Percentiles rank a stretch among this genome's conserved stretches.
Evolutionary conservation across 2,329 filamentous ascomycete genomes (phyloP).

Genomic region (Curvularia sp.): DNA sequence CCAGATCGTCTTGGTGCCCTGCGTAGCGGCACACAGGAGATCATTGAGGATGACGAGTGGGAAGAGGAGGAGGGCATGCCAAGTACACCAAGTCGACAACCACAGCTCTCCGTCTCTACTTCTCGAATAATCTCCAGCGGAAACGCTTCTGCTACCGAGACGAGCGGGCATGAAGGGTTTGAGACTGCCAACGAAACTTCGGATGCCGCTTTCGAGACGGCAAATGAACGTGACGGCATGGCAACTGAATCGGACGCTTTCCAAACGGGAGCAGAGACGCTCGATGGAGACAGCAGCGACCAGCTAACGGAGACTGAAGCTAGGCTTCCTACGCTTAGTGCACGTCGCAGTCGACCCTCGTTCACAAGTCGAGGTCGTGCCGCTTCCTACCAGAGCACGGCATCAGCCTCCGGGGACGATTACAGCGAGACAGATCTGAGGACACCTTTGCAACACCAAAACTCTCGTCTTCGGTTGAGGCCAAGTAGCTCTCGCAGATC

Average conservation of each 20-base stretch:
- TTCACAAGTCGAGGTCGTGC: constrained; percentile 63
- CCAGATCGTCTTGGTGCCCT: constrained; percentile 77
- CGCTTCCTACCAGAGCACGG: constrained; percentile 82
- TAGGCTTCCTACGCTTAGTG: constrained; percentile 38
- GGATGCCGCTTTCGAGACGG: constrained; percentile 72
- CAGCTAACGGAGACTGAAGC: constrained; percentile 87
- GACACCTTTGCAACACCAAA: constrained; percentile 69
- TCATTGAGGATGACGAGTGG: constrained; percentile 80
- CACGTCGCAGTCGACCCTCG: constrained; percentile 50
- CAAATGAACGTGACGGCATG: constrained; percentile 73
- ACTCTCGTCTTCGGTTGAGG: constrained; percentile 74
- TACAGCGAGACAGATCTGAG: constrained; percentile 68
- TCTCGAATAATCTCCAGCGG: constrained; percentile 44
- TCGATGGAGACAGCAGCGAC: constrained; percentile 74
- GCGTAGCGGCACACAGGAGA: constrained; percentile 75
- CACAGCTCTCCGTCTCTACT: constrained; percentile 34
- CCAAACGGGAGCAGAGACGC: constrained; percentile 84
- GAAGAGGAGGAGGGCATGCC: constrained; percentile 75
- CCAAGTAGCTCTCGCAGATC: constrained; percentile 63
- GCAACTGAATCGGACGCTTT: constrained; percentile 92
- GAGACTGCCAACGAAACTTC: constrained; percentile 79
- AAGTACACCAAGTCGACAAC: constrained; percentile 62
- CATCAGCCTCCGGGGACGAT: constrained; percentile 83
- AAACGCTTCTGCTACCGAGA: constrained; percentile 47
- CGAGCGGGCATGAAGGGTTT: constrained; percentile 69